These are phyloP conservation scores for Ambrosiella beaveri DNA, from an alignment of 2,329 filamentous ascomycete species.

Conservation along the genomic window DNA sequence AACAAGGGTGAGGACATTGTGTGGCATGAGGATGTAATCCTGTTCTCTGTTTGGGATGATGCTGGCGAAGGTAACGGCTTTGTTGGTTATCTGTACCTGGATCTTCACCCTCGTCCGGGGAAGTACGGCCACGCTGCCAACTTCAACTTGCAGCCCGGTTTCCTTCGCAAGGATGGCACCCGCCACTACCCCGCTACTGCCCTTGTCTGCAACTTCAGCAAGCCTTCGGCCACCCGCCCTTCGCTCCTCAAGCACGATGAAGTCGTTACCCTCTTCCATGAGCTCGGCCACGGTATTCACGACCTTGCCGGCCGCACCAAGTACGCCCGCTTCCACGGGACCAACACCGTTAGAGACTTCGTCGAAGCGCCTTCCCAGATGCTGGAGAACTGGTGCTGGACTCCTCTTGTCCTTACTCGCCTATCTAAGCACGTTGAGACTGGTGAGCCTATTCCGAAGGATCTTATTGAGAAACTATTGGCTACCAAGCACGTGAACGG, in stretches of 20 bases:
- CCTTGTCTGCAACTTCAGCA: conserved; percentile 73
- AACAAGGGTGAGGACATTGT: conserved; percentile 54
- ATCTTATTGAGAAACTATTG: conserved; percentile 57
- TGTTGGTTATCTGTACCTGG: conserved; percentile 68
- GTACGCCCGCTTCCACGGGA: conserved; percentile 52
- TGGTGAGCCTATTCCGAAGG: conserved; percentile 52
- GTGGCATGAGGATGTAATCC: conserved; percentile 70
- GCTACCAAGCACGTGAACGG: conserved; percentile 67
- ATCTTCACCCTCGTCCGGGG: conserved; percentile 61
- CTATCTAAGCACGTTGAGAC: conserved; percentile 61
- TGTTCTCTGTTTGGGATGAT: conserved; percentile 73
- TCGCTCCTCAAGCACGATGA: conserved; percentile 69
- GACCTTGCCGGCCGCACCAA: conserved; percentile 45
- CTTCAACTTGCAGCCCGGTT: conserved; percentile 65
- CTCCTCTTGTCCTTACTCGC: conserved; percentile 42
- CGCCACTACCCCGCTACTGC: conserved; percentile 62
- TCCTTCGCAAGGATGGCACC: conserved; percentile 46
- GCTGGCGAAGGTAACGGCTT: conserved; percentile 52
- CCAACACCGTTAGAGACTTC: conserved; percentile 48
- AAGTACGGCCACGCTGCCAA: conserved; percentile 79
- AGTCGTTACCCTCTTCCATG: conserved; percentile 69
- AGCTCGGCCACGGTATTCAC: conserved; percentile 55
- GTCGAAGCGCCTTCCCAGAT: conserved; percentile 57
- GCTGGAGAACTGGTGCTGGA: conserved; percentile 65
- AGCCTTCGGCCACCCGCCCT: conserved; percentile 59